Conservation (phyloP, 768 basidiomycete genomes). For the Scleroderma bovista region DNA sequence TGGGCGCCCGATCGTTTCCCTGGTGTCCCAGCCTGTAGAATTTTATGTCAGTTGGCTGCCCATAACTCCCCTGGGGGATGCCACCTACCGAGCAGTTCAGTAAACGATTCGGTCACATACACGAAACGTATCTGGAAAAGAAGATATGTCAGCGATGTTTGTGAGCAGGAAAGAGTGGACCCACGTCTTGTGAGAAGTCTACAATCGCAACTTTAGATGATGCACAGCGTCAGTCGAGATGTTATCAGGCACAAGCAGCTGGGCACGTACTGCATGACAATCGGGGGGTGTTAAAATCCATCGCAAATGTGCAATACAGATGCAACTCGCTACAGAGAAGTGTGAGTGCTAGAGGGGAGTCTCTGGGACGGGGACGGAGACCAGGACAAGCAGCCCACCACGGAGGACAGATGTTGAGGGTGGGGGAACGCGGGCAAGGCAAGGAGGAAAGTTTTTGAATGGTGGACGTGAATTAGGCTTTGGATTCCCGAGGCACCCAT, state of each 20-base stretch:
- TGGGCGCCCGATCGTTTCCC: slow-evolving; percentile 62
- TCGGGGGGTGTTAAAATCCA: slow-evolving; percentile 49
- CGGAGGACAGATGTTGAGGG: background rate
- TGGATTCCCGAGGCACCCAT: background rate
- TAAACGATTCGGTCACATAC: slow-evolving; percentile 60
- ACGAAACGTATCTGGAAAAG: slow-evolving; percentile 54
- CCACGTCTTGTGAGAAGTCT: slow-evolving; percentile 72
- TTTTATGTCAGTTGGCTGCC: background rate
- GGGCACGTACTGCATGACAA: slow-evolving; percentile 70
- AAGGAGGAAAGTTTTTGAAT: background rate
- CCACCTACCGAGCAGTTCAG: slow-evolving; percentile 55
- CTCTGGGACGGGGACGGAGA: no score
- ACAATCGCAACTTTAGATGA: slow-evolving; percentile 61
- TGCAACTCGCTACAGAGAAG: no score
- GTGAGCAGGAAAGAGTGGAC: slow-evolving; percentile 1
- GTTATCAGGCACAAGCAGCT: background rate
- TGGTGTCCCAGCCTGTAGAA: slow-evolving; percentile 60
- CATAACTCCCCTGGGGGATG: background rate
- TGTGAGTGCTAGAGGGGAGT: no score
- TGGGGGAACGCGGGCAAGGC: background rate
- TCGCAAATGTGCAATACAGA: background rate
- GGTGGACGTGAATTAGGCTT: slow-evolving; percentile 8
- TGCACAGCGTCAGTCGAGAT: slow-evolving; percentile 5
- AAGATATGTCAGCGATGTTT: slow-evolving; percentile 5
- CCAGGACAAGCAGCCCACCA: no score